Conservation (phyloP, 352 stramenopile species). For the Globisporangium takayamanum region DNA sequence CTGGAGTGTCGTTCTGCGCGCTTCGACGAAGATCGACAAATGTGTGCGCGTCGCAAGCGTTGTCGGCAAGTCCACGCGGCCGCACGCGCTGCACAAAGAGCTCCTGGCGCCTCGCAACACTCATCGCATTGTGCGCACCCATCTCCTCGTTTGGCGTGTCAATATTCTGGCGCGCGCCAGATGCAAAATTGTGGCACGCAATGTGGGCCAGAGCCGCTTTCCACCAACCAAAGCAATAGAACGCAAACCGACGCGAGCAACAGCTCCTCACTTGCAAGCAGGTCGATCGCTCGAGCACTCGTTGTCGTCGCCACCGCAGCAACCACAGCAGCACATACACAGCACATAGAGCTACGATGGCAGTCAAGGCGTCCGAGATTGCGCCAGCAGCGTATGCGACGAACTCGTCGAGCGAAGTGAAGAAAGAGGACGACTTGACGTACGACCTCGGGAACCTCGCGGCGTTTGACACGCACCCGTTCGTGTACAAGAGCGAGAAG, state of each 20-base stretch:
- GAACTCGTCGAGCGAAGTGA: conserved; percentile 52
- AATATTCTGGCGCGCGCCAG: no score
- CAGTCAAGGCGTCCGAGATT: conserved; percentile 79
- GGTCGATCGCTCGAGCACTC: neutral
- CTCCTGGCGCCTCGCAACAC: no score
- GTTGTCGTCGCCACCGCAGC: neutral
- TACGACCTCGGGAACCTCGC: conserved; percentile 89
- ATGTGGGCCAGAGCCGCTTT: no score
- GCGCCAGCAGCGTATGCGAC: conserved; percentile 64
- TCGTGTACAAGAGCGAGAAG: conserved; percentile 81
- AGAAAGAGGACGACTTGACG: conserved; percentile 77
- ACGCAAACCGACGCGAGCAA: no score
- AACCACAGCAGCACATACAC: conserved; percentile 3
- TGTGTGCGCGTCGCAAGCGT: no score
- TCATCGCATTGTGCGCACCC: no score
- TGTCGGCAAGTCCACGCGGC: no score
- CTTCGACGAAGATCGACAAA: conserved; percentile 6
- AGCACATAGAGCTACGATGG: conserved; percentile 24
- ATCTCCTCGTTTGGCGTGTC: no score
- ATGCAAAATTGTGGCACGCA: no score
- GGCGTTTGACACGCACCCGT: conserved; percentile 86
- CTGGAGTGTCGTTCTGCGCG: conserved; percentile 1
- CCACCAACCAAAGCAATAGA: no score
- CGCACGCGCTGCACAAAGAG: no score
- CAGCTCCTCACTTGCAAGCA: neutral